Evolutionary conservation across 257 asterid species (phyloP).

Genomic region (Anisodus tanguticus): DNA sequence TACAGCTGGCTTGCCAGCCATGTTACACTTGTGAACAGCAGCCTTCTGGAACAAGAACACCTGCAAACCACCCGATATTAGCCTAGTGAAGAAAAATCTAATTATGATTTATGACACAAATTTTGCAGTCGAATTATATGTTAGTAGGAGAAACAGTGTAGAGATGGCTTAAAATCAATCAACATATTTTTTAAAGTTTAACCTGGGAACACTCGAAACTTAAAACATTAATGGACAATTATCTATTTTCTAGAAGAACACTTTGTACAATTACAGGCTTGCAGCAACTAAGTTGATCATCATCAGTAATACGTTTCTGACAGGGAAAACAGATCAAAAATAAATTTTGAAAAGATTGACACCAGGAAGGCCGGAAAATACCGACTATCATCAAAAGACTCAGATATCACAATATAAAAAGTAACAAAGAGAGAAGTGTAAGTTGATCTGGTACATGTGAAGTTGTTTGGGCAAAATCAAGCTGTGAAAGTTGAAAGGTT

Average conservation of each 20-base stretch:
- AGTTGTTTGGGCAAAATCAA: no score
- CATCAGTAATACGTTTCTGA: no score
- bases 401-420: no score
- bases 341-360: no score
- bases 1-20: conserved; percentile 98
- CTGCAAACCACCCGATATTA: conserved; percentile 45
- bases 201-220: not conserved
- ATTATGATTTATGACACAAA: not conserved
- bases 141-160: not conserved
- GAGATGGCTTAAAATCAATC: not conserved
- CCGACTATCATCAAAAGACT: no score
- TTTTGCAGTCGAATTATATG: not conserved
- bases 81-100: not conserved
- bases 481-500: no score
- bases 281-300: no score
- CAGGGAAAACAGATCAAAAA: no score
- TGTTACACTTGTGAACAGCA: conserved; percentile 89
- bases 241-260: not conserved
- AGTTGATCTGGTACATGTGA: no score
- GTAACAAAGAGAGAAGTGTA: no score
- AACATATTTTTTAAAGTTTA: not conserved
- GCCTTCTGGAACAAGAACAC: conserved; percentile 89
- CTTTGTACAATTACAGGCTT: no score
- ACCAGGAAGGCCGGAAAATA: no score
- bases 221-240: not conserved